These are phyloP conservation scores for Mrakia gelida DNA, from an alignment of 768 basidiomycete genomes.

Conservation along the genomic window DNA sequence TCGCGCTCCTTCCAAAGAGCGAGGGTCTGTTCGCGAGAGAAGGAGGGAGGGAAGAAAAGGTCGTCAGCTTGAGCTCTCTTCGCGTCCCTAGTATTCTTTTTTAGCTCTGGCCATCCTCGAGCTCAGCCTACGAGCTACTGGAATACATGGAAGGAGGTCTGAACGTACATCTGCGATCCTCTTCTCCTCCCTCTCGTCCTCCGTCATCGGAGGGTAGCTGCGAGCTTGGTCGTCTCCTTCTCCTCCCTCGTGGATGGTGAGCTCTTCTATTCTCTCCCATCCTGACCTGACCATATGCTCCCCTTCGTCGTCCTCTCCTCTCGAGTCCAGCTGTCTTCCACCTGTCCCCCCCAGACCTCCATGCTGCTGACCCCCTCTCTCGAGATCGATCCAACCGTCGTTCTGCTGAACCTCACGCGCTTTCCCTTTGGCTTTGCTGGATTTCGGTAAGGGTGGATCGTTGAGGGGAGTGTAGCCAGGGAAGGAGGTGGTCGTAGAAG, in stretches of 20 bases:
- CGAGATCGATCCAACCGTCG: slow-evolving; percentile 23
- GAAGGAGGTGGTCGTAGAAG: too few species aligned
- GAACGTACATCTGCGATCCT: slow-evolving; percentile 23
- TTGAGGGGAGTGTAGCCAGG: slow-evolving; percentile 18
- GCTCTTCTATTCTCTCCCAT: slow-evolving; percentile 17
- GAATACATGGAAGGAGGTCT: neutral
- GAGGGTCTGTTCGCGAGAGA: slow-evolving; percentile 8
- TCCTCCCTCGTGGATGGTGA: neutral
- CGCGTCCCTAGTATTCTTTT: neutral
- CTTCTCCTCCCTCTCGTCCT: slow-evolving; percentile 24
- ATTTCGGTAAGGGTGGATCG: slow-evolving; percentile 4
- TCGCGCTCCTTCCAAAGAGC: slow-evolving; percentile 28
- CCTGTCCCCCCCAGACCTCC: neutral
- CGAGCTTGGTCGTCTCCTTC: neutral
- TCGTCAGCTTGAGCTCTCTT: neutral
- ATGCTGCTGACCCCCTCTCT: slow-evolving; percentile 2
- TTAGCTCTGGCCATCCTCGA: too few species aligned
- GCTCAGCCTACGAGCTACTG: neutral
- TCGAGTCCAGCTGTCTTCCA: neutral
- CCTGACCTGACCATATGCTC: neutral
- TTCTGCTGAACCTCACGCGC: neutral
- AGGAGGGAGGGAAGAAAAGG: neutral
- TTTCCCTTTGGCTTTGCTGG: slow-evolving; percentile 28
- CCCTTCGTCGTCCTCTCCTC: neutral
- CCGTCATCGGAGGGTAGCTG: neutral